Conservation (phyloP, 2,329 filamentous ascomycete genomes). For the Capronia coronata region DNA sequence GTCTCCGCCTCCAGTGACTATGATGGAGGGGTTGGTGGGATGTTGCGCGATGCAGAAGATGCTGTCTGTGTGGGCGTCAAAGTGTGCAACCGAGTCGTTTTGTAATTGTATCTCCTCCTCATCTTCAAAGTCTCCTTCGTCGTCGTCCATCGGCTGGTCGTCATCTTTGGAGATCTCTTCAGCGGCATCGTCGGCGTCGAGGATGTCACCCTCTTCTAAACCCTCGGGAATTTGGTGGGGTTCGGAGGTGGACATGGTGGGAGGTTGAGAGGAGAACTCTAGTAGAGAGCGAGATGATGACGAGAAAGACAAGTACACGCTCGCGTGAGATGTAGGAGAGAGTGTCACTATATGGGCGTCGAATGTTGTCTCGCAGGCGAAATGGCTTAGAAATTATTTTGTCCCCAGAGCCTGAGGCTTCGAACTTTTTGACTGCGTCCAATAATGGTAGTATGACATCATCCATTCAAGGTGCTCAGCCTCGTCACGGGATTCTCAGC, state of each 20-base stretch:
- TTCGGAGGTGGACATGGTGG: conserved; percentile 16
- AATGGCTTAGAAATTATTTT: conserved; percentile 1
- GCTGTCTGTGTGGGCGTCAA: conserved; percentile 81
- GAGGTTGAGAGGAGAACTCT: not conserved
- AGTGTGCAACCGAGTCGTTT: conserved; percentile 90
- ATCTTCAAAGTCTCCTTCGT: conserved; percentile 51
- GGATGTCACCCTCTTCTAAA: conserved; percentile 55
- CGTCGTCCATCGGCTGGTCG: conserved; percentile 69
- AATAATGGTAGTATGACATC: not conserved
- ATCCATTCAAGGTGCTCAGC: not conserved
- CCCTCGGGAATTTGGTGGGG: conserved; percentile 30
- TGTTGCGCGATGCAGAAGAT: conserved; percentile 95
- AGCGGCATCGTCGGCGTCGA: conserved; percentile 68
- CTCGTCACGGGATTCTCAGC: not conserved
- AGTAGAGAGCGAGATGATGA: too few relatives aligned
- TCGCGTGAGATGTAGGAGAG: not conserved
- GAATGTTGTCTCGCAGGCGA: not conserved
- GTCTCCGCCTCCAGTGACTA: conserved; percentile 81
- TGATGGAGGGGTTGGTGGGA: conserved; percentile 66
- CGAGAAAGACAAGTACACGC: too few relatives aligned
- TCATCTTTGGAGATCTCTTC: conserved; percentile 62
- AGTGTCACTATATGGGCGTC: too few relatives aligned
- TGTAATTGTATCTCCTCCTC: conserved; percentile 68
- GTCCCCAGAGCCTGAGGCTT: not conserved
- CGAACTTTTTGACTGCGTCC: too few relatives aligned